Evolutionary conservation across 108 stramenopile genomes (phyloP), one percentile per base, ranked within the genome.

Genomic region (Cyclotella choctawhatcheeana): DNA sequence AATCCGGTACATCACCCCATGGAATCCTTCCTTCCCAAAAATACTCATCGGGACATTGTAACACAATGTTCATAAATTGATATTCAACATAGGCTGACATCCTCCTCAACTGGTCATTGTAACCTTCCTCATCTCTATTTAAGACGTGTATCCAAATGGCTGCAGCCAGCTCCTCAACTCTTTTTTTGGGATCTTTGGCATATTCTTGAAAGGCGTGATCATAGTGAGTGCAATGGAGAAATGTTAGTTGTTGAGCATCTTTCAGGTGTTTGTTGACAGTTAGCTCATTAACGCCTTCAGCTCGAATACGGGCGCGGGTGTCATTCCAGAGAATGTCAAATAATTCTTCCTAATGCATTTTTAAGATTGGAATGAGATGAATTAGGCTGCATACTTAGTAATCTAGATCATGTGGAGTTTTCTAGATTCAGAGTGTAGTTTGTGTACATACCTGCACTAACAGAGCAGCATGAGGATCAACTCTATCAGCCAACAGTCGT

Each of bases 251-350:
- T 54, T 97, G 96, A 10, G 89, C 93, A 59, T 92, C 84, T 54
- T 89, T 86, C 43, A 97, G 84, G 60, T 93, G 92, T 76, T 91
- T 92, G 63, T 93, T 85, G 8, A 95, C 89, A 2, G 87, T 84
- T 55, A 92, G 69, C 74, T 95, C 93, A 51, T 85, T 81, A 25
- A 95, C 87, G 5, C 93, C 93, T 58, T 89, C 76, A 1, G 82
- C 77, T 6, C 96, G 86, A 68, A 97, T 93, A 12, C 93, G 83
- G 69, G 85, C 71, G 1, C 64, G 77, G 35, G 93, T 86, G 65
- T 95, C 93, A 26, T 91, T 87, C 96, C 95, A 96, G 32, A 94
- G 82, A 37, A 89, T 84, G 67, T 93, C 91, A 71, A 97, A 97
- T n/a, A 97, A 77, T 70, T 94, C 92, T 71, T 97, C 96, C 81